A percentile compares a stretch with the other conserved stretches of the same genome.
These are phyloP conservation scores for Aspergillus leporis DNA, from an alignment of 495 filamentous ascomycete species.

Conservation along the genomic window DNA sequence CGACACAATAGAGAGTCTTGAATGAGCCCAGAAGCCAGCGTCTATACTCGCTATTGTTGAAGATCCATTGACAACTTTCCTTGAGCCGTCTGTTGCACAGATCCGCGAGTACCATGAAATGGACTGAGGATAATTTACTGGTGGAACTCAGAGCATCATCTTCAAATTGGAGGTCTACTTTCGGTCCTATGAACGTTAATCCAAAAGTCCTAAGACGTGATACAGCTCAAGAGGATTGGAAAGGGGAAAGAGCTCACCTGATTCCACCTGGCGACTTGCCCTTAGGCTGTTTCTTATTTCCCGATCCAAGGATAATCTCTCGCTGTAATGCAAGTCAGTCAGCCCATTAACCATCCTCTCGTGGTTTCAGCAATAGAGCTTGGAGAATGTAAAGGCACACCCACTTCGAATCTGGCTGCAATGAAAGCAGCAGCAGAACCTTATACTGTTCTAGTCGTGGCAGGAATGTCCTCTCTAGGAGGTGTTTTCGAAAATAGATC, in stretches of 20 bases:
- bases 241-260: too few species aligned
- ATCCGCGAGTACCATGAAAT: conserved; percentile 31
- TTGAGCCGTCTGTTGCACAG: conserved; percentile 32
- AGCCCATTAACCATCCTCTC: too few species aligned
- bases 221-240: too few species aligned
- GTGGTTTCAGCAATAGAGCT: too few species aligned
- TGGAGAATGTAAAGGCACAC: too few species aligned
- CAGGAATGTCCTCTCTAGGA: conserved; percentile 30
- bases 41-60: conserved; percentile 25
- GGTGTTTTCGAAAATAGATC: conserved; percentile 28
- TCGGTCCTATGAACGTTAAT: too few species aligned
- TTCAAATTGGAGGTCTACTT: conserved; percentile 19
- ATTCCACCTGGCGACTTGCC: too few species aligned
- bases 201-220: too few species aligned
- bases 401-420: too few species aligned
- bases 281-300: too few species aligned
- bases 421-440: conserved; percentile 27
- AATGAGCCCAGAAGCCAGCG: conserved; percentile 29
- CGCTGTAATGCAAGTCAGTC: too few species aligned
- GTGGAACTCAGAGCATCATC: conserved; percentile 23
- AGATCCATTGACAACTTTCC: conserved; percentile 33
- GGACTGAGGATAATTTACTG: conserved; percentile 20
- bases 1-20: conserved; percentile 34
- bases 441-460: conserved; percentile 35
- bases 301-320: too few species aligned